These are phyloP conservation scores for Blastomyces silverae DNA, from an alignment of 2,329 filamentous ascomycete species.

Conservation along the genomic window DNA sequence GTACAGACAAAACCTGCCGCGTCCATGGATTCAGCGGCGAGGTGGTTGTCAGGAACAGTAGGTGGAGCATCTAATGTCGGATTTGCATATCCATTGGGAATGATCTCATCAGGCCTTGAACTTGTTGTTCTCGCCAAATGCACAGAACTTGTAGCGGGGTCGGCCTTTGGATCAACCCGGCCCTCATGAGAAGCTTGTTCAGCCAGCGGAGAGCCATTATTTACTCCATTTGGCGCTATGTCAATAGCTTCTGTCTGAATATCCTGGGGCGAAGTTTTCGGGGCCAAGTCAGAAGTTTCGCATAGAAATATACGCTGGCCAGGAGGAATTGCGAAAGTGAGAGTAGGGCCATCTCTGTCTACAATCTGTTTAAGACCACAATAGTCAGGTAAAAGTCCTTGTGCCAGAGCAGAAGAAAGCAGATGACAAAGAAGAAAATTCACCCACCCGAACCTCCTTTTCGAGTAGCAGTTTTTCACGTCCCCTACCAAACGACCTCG, in stretches of 20 bases:
- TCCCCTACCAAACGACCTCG: slow-evolving; percentile 23
- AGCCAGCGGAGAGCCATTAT: not conserved
- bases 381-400: not conserved
- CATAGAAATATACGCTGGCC: slow-evolving; percentile 34
- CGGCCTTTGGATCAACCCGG: not conserved
- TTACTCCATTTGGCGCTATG: not conserved
- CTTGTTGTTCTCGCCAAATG: not conserved
- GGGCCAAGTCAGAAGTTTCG: not conserved
- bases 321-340: slow-evolving; percentile 38
- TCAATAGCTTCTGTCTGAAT: not conserved
- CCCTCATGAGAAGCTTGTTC: not conserved
- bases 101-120: not conserved
- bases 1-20: too few species aligned
- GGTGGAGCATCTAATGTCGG: too few species aligned
- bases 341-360: slow-evolving; percentile 27
- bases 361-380: slow-evolving; percentile 27
- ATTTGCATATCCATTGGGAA: not conserved
- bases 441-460: slow-evolving; percentile 39
- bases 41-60: not conserved
- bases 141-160: not conserved
- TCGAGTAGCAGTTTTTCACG: slow-evolving; percentile 32
- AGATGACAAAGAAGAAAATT: not conserved
- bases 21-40: not conserved
- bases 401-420: slow-evolving; percentile 5
- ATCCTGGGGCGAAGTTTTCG: too few species aligned